These are phyloP conservation scores for Mycena haematopus DNA, from an alignment of 768 basidiomycete genomes.

Conservation along the genomic window DNA sequence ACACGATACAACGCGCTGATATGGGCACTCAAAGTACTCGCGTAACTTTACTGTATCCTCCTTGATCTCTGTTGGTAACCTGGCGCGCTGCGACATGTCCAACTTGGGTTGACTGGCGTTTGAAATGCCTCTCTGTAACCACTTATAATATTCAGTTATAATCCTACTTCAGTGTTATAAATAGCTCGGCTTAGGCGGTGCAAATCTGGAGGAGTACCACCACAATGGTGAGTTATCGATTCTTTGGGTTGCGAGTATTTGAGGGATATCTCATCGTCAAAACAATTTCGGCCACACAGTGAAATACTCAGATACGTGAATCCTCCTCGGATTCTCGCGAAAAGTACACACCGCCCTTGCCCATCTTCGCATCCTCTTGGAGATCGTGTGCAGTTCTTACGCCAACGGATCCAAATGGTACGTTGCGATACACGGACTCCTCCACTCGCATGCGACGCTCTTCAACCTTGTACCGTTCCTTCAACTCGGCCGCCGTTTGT, in stretches of 20 bases:
- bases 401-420: slow-evolving; percentile 23
- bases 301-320: background rate
- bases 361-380: slow-evolving; percentile 24
- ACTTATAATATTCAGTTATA: background rate
- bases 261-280: too few relatives aligned
- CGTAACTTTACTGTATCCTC: background rate
- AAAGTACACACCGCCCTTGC: slow-evolving; percentile 22
- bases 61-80: background rate
- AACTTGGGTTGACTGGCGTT: background rate
- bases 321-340: background rate
- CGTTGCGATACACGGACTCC: slow-evolving; percentile 22
- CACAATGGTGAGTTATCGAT: too few relatives aligned
- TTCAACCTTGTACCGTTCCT: slow-evolving; percentile 24
- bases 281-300: too few relatives aligned
- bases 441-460: slow-evolving; percentile 23
- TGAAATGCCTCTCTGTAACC: background rate
- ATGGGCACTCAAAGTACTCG: background rate
- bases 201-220: too few relatives aligned
- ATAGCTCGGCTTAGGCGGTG: too few relatives aligned
- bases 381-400: slow-evolving; percentile 21
- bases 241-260: too few relatives aligned
- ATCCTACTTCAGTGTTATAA: too few relatives aligned
- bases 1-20: too few relatives aligned
- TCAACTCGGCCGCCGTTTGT: slow-evolving; percentile 21
- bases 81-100: too few relatives aligned